phyloP scores from a whole-genome alignment of 1,284 basidiomycete genomes.

The Trametes polyzona region DNA sequence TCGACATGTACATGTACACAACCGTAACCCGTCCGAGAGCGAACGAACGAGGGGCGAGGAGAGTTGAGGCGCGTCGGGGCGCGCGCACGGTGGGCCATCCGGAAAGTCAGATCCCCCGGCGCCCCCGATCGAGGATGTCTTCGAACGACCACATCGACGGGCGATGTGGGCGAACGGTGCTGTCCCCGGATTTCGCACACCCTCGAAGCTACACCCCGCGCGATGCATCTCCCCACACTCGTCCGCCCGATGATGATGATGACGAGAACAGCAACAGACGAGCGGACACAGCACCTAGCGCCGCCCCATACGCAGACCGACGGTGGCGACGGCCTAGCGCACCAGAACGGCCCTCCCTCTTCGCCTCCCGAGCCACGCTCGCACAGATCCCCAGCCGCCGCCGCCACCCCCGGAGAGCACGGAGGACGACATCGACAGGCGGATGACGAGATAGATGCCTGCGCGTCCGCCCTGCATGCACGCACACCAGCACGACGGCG shows the following conservation, averaged over 20 bases:
- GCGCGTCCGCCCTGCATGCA: neutral
- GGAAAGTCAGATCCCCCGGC: slow-evolving; percentile 20
- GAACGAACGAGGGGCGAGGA: too few species aligned
- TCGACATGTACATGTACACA: neutral
- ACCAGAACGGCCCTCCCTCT: neutral
- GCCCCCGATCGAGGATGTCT: slow-evolving; percentile 27
- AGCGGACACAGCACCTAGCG: too few species aligned
- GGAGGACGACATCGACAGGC: neutral
- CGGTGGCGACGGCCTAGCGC: too few species aligned
- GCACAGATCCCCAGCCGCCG: neutral
- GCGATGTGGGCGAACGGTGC: neutral
- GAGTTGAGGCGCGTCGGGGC: too few species aligned
- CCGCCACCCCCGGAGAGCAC: neutral
- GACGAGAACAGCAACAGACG: slow-evolving; percentile 4
- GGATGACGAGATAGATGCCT: neutral
- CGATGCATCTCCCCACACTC: slow-evolving; percentile 23
- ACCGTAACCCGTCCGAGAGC: neutral
- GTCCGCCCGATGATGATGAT: too few species aligned
- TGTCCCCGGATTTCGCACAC: slow-evolving; percentile 9
- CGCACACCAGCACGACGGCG: neutral
- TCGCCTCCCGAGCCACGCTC: neutral
- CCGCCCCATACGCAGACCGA: too few species aligned
- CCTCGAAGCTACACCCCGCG: slow-evolving; percentile 16
- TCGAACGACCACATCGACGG: neutral
- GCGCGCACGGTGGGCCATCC: neutral